These are phyloP conservation scores for Pseudognaphalium luteoalbum DNA, from an alignment of 129 eudicot genomes.

Conservation along the genomic window DNA sequence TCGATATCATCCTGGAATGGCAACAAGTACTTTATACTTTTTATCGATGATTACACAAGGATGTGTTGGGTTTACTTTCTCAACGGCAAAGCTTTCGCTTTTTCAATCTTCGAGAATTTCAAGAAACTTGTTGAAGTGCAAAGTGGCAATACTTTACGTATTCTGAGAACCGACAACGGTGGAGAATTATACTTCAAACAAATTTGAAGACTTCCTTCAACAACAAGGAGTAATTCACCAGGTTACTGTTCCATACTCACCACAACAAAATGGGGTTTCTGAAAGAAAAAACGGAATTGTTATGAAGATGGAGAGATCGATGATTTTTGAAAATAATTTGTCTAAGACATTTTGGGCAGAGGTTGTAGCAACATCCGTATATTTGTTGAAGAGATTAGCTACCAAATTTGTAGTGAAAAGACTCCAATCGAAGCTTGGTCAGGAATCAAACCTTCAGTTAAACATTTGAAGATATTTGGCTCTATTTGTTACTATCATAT, in stretches of 20 bases:
- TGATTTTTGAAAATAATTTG: not conserved
- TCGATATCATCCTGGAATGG: not conserved
- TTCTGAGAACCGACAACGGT: not conserved
- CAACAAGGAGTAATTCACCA: not conserved
- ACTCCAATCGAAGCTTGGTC: not conserved
- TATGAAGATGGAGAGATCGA: not conserved
- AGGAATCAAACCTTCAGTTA: no score
- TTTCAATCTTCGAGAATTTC: not conserved
- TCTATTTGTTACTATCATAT: not conserved
- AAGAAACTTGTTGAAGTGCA: not conserved
- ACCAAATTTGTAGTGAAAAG: not conserved
- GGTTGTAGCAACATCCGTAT: not conserved
- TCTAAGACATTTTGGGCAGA: not conserved
- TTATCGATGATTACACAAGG: not conserved
- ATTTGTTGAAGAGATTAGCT: not conserved
- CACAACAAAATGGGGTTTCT: not conserved
- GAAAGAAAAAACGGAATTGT: not conserved
- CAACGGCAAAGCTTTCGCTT: not conserved
- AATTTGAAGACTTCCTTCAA: not conserved
- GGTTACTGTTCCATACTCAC: not conserved
- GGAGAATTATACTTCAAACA: not conserved
- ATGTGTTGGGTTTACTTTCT: not conserved
- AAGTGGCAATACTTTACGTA: not conserved
- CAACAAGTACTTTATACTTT: not conserved
- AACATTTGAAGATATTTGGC: no score